phyloP scores from a whole-genome alignment of 164 flowering plant species.

The Umbilicus rupestris region DNA sequence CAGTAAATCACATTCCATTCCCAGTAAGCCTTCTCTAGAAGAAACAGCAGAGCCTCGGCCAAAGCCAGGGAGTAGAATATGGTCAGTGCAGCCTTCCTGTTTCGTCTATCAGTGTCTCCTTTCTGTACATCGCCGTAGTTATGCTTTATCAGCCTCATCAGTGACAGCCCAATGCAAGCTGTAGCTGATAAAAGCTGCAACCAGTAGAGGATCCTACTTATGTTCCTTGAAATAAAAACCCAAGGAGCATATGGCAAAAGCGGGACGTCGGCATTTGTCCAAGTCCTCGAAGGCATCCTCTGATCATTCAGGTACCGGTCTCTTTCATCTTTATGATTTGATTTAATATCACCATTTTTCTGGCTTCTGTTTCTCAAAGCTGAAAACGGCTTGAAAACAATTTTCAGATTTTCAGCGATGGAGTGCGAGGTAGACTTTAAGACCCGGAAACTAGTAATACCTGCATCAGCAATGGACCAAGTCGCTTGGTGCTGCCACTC shows the following conservation, averaged over 20 bases:
- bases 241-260: conserved; percentile 64
- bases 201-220: conserved; percentile 75
- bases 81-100: conserved; percentile 54
- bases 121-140: conserved; percentile 55
- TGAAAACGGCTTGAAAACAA: conserved; percentile 17
- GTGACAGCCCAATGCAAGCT: conserved; percentile 64
- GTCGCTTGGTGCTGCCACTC: conserved; percentile 95
- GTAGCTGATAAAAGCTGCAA: conserved; percentile 77
- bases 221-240: conserved; percentile 61
- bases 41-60: conserved; percentile 75
- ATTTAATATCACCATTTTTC: conserved; percentile 20
- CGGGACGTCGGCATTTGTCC: conserved; percentile 79
- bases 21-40: conserved; percentile 82
- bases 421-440: conserved; percentile 41
- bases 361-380: conserved; percentile 15
- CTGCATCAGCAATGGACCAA: conserved; percentile 71
- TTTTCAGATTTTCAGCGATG: conserved; percentile 19
- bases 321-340: conserved; percentile 4
- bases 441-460: conserved; percentile 58
- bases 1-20: conserved; percentile 56
- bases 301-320: conserved; percentile 10
- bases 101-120: conserved; percentile 62
- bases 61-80: conserved; percentile 79
- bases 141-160: conserved; percentile 53
- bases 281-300: conserved; percentile 36